Evolutionary conservation across 441 rosid genomes (phyloP).

Genomic region (Populus hybrid): DNA sequence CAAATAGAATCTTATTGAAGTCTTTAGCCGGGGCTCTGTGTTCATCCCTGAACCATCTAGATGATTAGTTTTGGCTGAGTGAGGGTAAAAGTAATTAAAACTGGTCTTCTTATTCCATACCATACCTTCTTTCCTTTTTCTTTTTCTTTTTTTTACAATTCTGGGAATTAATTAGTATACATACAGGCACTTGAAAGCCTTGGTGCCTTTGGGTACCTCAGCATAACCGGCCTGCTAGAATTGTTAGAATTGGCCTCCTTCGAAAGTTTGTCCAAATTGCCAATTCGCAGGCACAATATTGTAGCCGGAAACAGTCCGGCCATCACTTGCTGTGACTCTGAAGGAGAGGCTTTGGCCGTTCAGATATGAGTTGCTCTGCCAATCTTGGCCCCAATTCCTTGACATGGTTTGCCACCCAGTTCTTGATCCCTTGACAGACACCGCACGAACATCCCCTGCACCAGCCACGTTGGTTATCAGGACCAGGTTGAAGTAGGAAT

Average conservation of each 20-base stretch:
- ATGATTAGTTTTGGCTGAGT: no score
- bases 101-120: slow-evolving; percentile 2
- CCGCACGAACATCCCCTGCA: slow-evolving; percentile 40
- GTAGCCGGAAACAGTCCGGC: slow-evolving; percentile 26
- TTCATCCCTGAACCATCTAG: no score
- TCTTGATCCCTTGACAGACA: slow-evolving; percentile 33
- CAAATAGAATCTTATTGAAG: no score
- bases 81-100: not conserved
- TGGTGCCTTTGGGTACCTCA: slow-evolving; percentile 5
- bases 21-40: no score
- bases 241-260: slow-evolving; percentile 17
- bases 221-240: slow-evolving; percentile 3
- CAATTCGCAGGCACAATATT: slow-evolving; percentile 38
- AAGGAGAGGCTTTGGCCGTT: slow-evolving; percentile 46
- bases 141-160: no score
- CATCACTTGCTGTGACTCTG: slow-evolving; percentile 37
- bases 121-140: not conserved
- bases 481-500: slow-evolving; percentile 39
- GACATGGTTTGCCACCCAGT: slow-evolving; percentile 43
- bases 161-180: not conserved
- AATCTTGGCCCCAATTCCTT: slow-evolving; percentile 61
- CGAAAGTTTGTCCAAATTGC: slow-evolving; percentile 46
- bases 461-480: slow-evolving; percentile 55
- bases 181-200: slow-evolving; percentile 15
- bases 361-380: slow-evolving; percentile 31